These are phyloP conservation scores for Meripilus lineatus DNA, from an alignment of 1,284 basidiomycete species.

Conservation along the genomic window DNA sequence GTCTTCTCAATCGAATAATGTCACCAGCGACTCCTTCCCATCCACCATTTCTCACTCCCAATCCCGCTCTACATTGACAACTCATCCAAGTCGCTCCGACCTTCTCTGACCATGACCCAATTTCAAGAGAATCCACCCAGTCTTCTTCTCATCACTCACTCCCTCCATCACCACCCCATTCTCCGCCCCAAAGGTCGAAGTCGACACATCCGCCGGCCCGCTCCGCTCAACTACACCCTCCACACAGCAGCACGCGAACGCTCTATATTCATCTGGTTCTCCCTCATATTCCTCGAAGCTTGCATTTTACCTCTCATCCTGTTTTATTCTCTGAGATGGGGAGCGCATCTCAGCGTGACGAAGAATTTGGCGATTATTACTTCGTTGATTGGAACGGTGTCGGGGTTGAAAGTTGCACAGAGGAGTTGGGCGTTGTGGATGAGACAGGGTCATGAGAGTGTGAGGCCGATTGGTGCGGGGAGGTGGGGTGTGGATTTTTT, in stretches of 20 bases:
- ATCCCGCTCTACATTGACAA: no score
- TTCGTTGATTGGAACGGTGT: constrained; percentile 26
- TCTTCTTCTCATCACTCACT: no score
- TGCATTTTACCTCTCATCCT: constrained; percentile 29
- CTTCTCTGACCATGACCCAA: no score
- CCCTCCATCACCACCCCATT: no score
- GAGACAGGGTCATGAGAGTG: constrained; percentile 20
- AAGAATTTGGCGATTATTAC: constrained; percentile 32
- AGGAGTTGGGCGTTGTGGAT: constrained; percentile 26
- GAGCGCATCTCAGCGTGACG: constrained; percentile 26
- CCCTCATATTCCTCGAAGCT: constrained; percentile 26
- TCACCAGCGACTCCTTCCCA: no score
- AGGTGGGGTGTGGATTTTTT: constrained; percentile 28
- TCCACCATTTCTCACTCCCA: no score
- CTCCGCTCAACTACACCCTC: constrained; percentile 27
- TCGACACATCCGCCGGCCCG: no score
- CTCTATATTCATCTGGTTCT: constrained; percentile 24
- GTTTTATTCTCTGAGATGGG: constrained; percentile 29
- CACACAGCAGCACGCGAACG: constrained; percentile 17
- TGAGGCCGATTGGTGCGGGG: constrained; percentile 25
- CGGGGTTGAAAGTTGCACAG: constrained; percentile 26
- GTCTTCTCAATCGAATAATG: no score
- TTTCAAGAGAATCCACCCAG: no score
- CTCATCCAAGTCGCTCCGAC: no score
- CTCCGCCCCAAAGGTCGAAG: no score